Evolutionary conservation across 2,329 filamentous ascomycete species (phyloP).

Genomic region (Neonectria magnoliae): DNA sequence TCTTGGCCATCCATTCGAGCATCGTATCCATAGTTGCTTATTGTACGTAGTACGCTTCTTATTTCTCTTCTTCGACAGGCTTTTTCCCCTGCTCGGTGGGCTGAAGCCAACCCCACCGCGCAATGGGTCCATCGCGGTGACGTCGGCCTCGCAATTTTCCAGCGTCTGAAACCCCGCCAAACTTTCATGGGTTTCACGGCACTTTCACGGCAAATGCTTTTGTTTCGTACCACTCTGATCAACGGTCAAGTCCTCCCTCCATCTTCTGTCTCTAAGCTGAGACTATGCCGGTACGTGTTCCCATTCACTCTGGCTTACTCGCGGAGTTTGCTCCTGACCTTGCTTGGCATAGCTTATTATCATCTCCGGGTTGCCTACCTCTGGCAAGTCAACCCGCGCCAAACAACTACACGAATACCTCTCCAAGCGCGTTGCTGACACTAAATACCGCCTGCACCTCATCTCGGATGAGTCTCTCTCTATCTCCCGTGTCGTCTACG

Average conservation of each 20-base stretch:
- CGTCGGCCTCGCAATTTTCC: conserved; percentile 19
- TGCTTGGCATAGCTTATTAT: conserved; percentile 66
- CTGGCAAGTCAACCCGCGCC: conserved; percentile 74
- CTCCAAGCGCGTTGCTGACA: conserved; percentile 61
- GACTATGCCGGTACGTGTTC: conserved; percentile 39
- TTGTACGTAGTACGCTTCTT: not conserved
- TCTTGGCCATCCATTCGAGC: not conserved
- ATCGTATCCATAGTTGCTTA: not conserved
- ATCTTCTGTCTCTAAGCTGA: not conserved
- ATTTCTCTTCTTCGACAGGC: not conserved
- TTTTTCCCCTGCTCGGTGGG: not conserved
- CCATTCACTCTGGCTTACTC: not conserved
- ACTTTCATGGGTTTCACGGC: no score
- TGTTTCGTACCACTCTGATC: not conserved
- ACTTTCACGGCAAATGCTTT: conserved; percentile 12
- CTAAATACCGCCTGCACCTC: conserved; percentile 74
- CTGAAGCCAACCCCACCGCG: conserved; percentile 10
- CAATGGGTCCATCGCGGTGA: not conserved
- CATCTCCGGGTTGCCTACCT: conserved; percentile 73
- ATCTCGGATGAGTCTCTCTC: conserved; percentile 78
- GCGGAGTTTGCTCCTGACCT: conserved; percentile 11
- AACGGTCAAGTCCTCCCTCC: not conserved
- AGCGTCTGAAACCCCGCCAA: conserved; percentile 17
- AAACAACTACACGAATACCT: conserved; percentile 74
- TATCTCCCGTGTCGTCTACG: conserved; percentile 77